Conservation (phyloP, 208 protist genomes). For the Herpetomonas muscarum region DNA sequence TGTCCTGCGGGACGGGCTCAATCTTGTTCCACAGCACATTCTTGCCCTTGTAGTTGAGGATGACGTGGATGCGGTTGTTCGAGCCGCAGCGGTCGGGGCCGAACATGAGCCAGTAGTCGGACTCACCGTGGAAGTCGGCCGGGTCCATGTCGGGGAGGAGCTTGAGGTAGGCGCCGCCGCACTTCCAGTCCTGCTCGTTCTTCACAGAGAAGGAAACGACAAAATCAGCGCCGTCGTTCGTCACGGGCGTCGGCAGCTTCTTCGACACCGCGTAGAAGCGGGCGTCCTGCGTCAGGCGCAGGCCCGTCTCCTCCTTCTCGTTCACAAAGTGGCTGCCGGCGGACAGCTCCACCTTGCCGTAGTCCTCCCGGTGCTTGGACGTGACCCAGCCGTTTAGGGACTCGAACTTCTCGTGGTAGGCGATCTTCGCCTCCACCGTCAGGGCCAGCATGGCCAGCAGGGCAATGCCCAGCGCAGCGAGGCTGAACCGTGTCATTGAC, state of each 20-base stretch:
- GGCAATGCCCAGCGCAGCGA: conserved; percentile 12
- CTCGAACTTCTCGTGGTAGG: conserved; percentile 76
- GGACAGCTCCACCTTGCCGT: conserved; percentile 61
- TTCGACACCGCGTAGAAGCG: conserved; percentile 88
- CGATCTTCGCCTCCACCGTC: conserved; percentile 35
- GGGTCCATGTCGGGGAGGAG: conserved; percentile 79
- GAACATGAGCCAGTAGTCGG: conserved; percentile 95
- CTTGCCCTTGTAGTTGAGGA: conserved; percentile 92
- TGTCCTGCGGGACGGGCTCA: conserved; percentile 52
- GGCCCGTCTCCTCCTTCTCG: conserved; percentile 64
- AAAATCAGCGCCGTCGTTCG: conserved; percentile 85
- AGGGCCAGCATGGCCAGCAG: conserved; percentile 21
- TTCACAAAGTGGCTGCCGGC: conserved; percentile 56
- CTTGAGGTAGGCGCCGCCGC: conserved; percentile 95
- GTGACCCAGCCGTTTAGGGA: conserved; percentile 52
- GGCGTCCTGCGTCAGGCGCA: conserved; percentile 84
- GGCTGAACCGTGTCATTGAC: no score
- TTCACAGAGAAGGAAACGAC: conserved; percentile 92
- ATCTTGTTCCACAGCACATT: conserved; percentile 87
- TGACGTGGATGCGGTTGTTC: conserved; percentile 86
- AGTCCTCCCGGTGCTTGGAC: conserved; percentile 43
- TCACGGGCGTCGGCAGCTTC: conserved; percentile 56
- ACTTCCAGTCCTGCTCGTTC: conserved; percentile 87
- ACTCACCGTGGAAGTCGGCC: conserved; percentile 81
- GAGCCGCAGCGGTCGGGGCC: conserved; percentile 93